These are phyloP conservation scores for Vitis hybrid DNA, from an alignment of 177 flowering plant species.

Conservation along the genomic window DNA sequence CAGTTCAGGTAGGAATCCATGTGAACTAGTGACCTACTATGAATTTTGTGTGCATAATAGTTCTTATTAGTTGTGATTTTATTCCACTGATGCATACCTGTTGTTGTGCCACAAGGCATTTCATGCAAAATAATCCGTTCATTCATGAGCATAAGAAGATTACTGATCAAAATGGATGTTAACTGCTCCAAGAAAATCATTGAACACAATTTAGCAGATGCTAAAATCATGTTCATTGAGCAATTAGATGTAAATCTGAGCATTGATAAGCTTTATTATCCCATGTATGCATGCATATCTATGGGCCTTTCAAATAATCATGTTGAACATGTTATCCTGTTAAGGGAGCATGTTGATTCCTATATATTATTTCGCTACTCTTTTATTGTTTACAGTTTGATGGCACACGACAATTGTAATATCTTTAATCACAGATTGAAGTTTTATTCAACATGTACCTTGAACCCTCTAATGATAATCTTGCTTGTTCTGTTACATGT, in stretches of 20 bases:
- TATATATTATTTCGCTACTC: not conserved
- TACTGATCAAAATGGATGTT: no score
- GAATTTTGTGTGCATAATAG: not conserved
- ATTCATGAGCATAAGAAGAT: no score
- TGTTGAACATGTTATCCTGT: no score
- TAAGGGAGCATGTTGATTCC: no score
- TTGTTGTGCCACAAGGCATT: not conserved
- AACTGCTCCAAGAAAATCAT: no score
- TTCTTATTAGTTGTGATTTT: not conserved
- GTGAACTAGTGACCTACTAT: not conserved
- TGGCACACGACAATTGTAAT: not conserved
- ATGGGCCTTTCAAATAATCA: no score
- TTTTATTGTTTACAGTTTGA: not conserved
- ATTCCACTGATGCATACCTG: not conserved
- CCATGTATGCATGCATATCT: no score
- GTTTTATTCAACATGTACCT: not conserved
- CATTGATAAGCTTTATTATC: no score
- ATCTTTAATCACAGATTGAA: not conserved
- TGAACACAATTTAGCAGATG: no score
- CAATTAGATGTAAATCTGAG: no score
- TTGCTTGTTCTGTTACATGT: slow-evolving; percentile 4
- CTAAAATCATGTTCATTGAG: no score
- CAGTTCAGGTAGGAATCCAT: slow-evolving; percentile 49
- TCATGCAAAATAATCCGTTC: not conserved
- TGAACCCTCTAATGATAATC: not conserved